phyloP scores from a whole-genome alignment of 163 green algal species.

The Botryococcus braunii region DNA sequence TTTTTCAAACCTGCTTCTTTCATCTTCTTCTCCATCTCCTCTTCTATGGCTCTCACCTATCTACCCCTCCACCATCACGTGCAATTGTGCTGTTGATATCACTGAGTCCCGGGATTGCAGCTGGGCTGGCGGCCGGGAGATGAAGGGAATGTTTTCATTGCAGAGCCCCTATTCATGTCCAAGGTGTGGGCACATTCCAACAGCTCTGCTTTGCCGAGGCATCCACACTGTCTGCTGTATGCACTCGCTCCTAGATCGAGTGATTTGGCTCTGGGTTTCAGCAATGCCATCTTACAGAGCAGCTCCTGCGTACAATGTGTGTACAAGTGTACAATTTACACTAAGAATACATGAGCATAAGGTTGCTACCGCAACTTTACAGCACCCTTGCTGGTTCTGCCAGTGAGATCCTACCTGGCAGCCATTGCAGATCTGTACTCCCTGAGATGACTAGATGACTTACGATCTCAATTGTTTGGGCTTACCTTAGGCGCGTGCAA shows the following conservation, averaged over 20 bases:
- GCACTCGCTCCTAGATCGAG: not conserved
- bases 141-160: not conserved
- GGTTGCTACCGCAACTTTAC: no score
- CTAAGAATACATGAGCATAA: no score
- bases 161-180: slow-evolving; percentile 6
- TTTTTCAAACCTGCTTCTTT: no score
- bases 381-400: no score
- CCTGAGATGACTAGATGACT: no score
- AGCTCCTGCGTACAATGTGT: not conserved
- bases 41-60: not conserved
- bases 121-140: not conserved
- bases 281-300: not conserved
- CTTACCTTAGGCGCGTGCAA: not conserved
- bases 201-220: not conserved
- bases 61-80: not conserved
- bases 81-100: not conserved
- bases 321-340: no score
- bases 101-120: not conserved
- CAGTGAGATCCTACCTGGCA: no score
- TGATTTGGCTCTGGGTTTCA: not conserved
- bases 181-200: not conserved
- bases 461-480: no score
- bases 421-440: no score
- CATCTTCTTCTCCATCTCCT: no score
- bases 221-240: not conserved